Conservation (phyloP, 345 rosid species). For the Eucalyptus regnans region DNA sequence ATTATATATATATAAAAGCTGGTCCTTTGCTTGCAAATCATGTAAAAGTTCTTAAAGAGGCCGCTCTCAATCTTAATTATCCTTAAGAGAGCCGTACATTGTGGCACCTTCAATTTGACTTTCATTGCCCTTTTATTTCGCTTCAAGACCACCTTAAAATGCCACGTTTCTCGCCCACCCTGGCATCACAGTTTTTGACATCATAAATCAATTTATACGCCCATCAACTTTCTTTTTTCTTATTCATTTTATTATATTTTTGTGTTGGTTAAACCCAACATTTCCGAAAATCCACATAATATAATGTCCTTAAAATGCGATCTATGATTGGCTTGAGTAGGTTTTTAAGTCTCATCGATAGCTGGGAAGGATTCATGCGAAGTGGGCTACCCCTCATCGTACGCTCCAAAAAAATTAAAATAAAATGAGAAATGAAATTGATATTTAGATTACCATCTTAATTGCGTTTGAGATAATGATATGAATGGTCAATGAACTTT, state of each 20-base stretch:
- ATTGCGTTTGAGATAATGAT: accelerated
- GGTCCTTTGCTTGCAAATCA: background rate
- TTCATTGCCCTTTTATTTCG: background rate
- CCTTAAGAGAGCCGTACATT: accelerated
- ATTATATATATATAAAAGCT: background rate
- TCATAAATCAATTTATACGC: background rate
- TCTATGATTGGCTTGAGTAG: too few species aligned
- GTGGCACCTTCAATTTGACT: background rate
- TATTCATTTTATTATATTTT: too few species aligned
- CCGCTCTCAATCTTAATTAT: background rate
- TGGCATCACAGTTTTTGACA: background rate
- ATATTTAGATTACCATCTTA: too few species aligned
- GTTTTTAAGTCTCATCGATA: accelerated
- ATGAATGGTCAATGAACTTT: accelerated
- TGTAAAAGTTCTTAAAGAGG: background rate
- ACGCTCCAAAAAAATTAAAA: accelerated
- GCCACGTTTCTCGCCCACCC: background rate
- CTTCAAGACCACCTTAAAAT: background rate
- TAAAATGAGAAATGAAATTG: too few species aligned
- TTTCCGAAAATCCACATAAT: too few species aligned
- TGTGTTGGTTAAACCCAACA: accelerated
- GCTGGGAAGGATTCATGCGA: accelerated
- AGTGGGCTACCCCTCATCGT: too few species aligned
- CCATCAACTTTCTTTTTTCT: background rate
- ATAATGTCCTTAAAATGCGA: accelerated